Evolutionary conservation across 768 basidiomycete species (phyloP).

Genomic region (Naematelia aurantialba): DNA sequence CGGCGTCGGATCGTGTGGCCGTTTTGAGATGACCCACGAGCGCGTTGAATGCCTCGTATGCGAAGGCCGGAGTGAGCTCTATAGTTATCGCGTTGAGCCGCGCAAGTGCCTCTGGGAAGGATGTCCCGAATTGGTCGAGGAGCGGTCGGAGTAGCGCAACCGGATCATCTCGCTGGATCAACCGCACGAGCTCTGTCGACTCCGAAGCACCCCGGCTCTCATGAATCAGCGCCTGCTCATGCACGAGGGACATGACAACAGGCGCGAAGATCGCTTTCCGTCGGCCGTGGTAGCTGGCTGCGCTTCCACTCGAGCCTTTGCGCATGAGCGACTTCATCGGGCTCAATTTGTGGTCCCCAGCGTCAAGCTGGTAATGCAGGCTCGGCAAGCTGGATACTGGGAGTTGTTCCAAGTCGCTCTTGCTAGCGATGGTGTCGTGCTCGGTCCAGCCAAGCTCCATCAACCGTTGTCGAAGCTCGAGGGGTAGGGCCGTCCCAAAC

Average conservation of each 20-base stretch:
- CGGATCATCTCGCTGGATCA: conserved; percentile 35
- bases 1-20: conserved; percentile 11
- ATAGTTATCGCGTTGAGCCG: conserved; percentile 19
- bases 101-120: conserved; percentile 18
- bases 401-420: conserved; percentile 21
- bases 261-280: conserved; percentile 31
- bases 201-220: conserved; percentile 8
- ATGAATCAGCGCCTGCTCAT: conserved; percentile 24
- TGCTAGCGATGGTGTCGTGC: conserved; percentile 14
- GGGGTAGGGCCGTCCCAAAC: conserved; percentile 29
- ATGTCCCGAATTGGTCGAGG: conserved; percentile 15
- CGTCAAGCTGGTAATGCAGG: conserved; percentile 6
- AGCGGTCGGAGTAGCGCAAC: conserved; percentile 24
- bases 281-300: conserved; percentile 3
- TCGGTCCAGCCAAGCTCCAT: conserved; percentile 44
- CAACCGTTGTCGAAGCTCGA: conserved; percentile 36
- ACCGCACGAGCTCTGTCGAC: conserved; percentile 21
- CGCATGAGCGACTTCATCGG: conserved; percentile 20
- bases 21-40: conserved; percentile 33
- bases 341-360: not conserved
- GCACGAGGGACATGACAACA: conserved; percentile 15
- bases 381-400: conserved; percentile 29
- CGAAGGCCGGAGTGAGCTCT: conserved; percentile 27
- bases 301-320: conserved; percentile 19
- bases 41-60: conserved; percentile 29